Evolutionary conservation across 495 filamentous ascomycete genomes (phyloP), one percentile per base, ranked within the genome.

Genomic region (Chaetomidium leptoderma): DNA sequence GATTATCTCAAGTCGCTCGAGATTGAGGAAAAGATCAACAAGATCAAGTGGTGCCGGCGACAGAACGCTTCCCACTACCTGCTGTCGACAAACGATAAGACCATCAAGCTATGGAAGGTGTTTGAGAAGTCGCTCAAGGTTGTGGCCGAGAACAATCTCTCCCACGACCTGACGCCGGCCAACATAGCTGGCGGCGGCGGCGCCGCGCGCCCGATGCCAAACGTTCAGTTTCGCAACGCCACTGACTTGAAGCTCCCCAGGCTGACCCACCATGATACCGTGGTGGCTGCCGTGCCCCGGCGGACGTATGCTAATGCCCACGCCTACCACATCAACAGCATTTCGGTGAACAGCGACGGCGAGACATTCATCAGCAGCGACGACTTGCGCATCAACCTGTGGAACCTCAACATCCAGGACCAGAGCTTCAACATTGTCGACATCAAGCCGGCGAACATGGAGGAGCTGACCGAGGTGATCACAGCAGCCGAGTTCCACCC

Each of bases 1-100:
- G 93, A 98, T 70, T 98, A 98, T 72, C 83, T 98, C 55, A 98
- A 98, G 77, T 98, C 93, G 21, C 81, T 98, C 57, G 93, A 98
- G 77, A 98, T 98, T 64, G 93, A 98, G 81, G 93, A 98, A 76
- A 98, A 98, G 79, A 98, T 98, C 82, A 98, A 98, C 81, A 98
- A 98, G 80, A 98, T 98, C 74, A 98, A 97, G 78, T 98, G 93
- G 93, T 98, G 93, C 73, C 85, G 89, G 66, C 85, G 93, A 74
- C 91, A 96, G 72, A 98, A 98, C 80, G 88, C 93, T 59, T 96
- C 93, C 35, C 93, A 98, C 76, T 98, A 96, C 73, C 86, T 98
- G 26, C 86, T 98, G 43, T 97, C 93, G 11, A 98, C 93, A 54
- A 98, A 98, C 71, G 93, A 98, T 78, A 98, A 98, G 77, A 98